Base-by-base conservation (phyloP, 768 basidiomycete species). In the Chalciporus pseudorubinellus region DNA sequence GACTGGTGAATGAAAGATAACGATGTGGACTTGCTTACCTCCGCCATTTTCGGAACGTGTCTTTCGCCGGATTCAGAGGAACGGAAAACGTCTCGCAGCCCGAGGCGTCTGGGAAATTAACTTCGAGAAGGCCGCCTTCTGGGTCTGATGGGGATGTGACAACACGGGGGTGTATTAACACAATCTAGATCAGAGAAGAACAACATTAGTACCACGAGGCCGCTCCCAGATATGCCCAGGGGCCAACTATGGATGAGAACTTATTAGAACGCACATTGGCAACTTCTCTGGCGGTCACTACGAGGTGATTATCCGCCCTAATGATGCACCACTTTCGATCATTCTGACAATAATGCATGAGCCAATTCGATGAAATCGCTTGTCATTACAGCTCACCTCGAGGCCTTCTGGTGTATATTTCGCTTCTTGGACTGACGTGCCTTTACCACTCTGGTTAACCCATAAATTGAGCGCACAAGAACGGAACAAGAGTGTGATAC, bases 321-420 rank as follows among this genome's bases (percentile, higher is more conserved):
- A 88, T 74, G 59, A 90, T 76, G 55, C 81, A 84, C 81, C 87
- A 89, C 65, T 71, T 74, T 55, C 89, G 77, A 60, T 91, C 89
- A 62, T 85, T 74, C 87, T 90, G 55, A n/a, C 20, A 1, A 22
- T 38, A 44, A 19, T 21, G n/a, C 28, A 26, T 59, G 44, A 49
- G 36, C 26, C 33, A 20, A 45, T 42, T 47, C 39, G 29, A 36
- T 24, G 44, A 29, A n/a, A 16, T 26, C 7, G 6, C 21, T 22
- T 20, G 24, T 29, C 1, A 20, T 41, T 21, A 22, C 36, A 52
- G 65, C 72, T 40, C 50, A 86, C 88, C 76, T 88, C 81, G 3
- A 91, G 66, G 22, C 88, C 87, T 56, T 82, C 73, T 13, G 76
- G 73, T 7, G 80, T 84, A 58, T 82, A 89, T 24, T 64, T 75